A percentile compares a stretch with the other conserved stretches of the same genome.
phyloP scores from a whole-genome alignment of 2,329 filamentous ascomycete species.

The Colletotrichum orbiculare region DNA sequence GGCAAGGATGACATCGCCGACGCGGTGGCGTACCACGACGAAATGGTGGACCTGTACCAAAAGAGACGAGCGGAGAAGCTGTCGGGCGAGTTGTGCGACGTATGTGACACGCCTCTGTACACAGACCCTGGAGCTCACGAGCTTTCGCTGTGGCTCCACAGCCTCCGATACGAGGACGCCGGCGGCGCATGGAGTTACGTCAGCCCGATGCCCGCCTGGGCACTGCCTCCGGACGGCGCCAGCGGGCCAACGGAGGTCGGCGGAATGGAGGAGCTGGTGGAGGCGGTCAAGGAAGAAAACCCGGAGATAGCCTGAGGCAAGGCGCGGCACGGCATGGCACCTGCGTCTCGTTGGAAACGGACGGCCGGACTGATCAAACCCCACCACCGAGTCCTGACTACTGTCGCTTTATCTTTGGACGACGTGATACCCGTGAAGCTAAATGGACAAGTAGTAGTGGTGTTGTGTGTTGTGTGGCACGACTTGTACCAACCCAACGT shows the following conservation, averaged over 20 bases:
- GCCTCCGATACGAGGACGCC: constrained; percentile 86
- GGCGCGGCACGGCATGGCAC: not conserved
- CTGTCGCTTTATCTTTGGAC: too few relatives aligned
- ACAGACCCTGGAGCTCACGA: constrained; percentile 92
- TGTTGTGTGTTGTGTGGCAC: too few relatives aligned
- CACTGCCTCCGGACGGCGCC: constrained; percentile 79
- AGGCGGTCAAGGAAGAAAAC: constrained; percentile 61
- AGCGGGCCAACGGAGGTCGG: constrained; percentile 78
- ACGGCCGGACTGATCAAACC: constrained; percentile 25
- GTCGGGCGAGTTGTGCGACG: constrained; percentile 82
- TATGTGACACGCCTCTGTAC: constrained; percentile 90
- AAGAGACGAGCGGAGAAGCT: constrained; percentile 93
- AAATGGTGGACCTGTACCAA: constrained; percentile 91
- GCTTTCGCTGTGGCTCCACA: constrained; percentile 93
- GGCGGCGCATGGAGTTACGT: constrained; percentile 88
- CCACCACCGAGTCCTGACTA: constrained; percentile 4
- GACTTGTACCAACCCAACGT: too few relatives aligned
- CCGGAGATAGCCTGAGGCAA: constrained; percentile 49
- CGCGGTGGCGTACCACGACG: constrained; percentile 91
- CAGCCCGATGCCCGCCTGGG: constrained; percentile 88
- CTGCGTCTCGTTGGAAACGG: too few relatives aligned
- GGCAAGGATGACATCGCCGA: constrained; percentile 93
- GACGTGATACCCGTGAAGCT: too few relatives aligned
- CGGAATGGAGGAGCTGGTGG: constrained; percentile 68
- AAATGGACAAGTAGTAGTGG: too few relatives aligned